Conservation (phyloP, 1,284 basidiomycete species). For the Apiotrichum sp. region DNA sequence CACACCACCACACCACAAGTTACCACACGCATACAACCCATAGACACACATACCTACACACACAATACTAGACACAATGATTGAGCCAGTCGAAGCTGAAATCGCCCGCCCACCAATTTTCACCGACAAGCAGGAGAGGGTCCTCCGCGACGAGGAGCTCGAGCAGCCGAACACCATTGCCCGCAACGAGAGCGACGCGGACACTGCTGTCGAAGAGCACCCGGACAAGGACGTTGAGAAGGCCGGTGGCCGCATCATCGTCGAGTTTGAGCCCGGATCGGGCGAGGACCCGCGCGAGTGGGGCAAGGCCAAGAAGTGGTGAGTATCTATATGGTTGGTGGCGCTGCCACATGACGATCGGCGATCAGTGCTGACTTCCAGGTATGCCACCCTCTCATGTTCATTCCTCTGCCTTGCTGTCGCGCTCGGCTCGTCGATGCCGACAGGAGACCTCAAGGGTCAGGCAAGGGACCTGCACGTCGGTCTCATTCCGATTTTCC, state of each 20-base stretch:
- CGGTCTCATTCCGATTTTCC: slow-evolving; percentile 42
- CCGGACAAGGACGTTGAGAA: slow-evolving; percentile 6
- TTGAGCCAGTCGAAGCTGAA: slow-evolving; percentile 37
- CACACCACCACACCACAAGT: neutral
- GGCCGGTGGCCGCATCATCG: slow-evolving; percentile 21
- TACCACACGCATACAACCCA: neutral
- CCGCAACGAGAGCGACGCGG: neutral
- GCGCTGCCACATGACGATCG: no score
- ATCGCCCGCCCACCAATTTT: slow-evolving; percentile 34
- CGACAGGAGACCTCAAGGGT: slow-evolving; percentile 46
- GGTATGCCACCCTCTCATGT: slow-evolving; percentile 27
- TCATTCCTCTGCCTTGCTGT: slow-evolving; percentile 34
- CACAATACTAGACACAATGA: slow-evolving; percentile 9
- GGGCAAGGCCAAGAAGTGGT: slow-evolving; percentile 34
- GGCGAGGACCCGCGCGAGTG: slow-evolving; percentile 33
- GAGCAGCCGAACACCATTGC: slow-evolving; percentile 13
- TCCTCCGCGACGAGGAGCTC: slow-evolving; percentile 20
- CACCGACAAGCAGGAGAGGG: slow-evolving; percentile 22
- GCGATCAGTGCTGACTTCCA: neutral
- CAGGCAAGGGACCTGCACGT: slow-evolving; percentile 42
- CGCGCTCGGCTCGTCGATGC: slow-evolving; percentile 48
- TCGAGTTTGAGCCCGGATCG: slow-evolving; percentile 26
- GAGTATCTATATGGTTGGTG: slow-evolving; percentile 3
- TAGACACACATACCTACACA: neutral
- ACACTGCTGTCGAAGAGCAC: neutral